Percentiles rank a stretch among this genome's conserved stretches.
Evolutionary conservation across 306 rosid species (phyloP).

Genomic region (Dicorynia guianensis): DNA sequence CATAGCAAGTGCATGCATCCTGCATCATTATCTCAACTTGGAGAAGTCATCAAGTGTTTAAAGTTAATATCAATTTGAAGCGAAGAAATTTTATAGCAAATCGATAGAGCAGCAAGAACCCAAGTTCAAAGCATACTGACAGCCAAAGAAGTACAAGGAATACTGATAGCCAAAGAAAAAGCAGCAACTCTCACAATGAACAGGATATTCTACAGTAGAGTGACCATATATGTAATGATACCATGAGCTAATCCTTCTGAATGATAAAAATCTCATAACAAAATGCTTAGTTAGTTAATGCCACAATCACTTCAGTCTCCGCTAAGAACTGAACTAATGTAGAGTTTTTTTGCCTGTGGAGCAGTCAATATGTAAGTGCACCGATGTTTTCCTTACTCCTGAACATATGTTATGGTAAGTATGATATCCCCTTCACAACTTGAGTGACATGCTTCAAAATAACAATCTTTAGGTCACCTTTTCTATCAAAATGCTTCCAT

Average conservation of each 20-base stretch:
- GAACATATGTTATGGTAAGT: constrained; percentile 26
- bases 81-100: constrained; percentile 38
- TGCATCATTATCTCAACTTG: constrained; percentile 41
- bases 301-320: constrained; percentile 37
- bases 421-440: neutral
- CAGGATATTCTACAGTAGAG: constrained; percentile 27
- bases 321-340: constrained; percentile 39
- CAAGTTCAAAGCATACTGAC: constrained; percentile 34
- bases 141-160: constrained; percentile 31
- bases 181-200: constrained; percentile 40
- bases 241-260: constrained; percentile 38
- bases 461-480: neutral
- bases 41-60: constrained; percentile 28
- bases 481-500: constrained; percentile 36
- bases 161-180: neutral
- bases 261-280: constrained; percentile 30
- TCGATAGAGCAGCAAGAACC: constrained; percentile 36
- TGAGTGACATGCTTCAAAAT: constrained; percentile 34
- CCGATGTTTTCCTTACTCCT: constrained; percentile 13
- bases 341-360: constrained; percentile 36
- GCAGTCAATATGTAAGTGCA: constrained; percentile 34
- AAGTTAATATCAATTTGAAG: constrained; percentile 32
- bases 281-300: constrained; percentile 37
- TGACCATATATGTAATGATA: constrained; percentile 31
- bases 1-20: constrained; percentile 35